These are phyloP conservation scores for Scedosporium dehoogii DNA, from an alignment of 2,329 filamentous ascomycete species.

Conservation along the genomic window DNA sequence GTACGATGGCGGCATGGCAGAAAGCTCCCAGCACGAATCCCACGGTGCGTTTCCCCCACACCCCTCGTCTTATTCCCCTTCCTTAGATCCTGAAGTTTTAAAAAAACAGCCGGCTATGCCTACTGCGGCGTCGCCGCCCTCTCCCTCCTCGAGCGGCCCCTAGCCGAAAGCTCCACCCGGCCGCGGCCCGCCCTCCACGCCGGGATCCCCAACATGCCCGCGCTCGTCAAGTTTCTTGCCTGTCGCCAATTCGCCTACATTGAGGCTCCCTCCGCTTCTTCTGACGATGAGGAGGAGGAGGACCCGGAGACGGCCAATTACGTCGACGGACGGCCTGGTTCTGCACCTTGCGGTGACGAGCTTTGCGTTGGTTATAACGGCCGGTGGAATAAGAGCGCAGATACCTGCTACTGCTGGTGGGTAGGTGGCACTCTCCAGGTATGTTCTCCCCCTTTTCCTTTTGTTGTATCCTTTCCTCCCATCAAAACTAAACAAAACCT, in stretches of 20 bases:
- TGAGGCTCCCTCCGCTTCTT: constrained; percentile 32
- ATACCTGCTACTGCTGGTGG: constrained; percentile 98
- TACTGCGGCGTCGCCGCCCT: constrained; percentile 80
- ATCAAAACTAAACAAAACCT: not conserved
- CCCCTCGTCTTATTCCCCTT: not conserved
- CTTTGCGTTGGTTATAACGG: constrained; percentile 74
- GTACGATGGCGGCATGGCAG: constrained; percentile 77
- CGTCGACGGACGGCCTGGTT: constrained; percentile 23
- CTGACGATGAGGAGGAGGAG: constrained; percentile 32
- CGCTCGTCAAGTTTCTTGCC: constrained; percentile 45
- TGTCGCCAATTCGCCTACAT: constrained; percentile 54
- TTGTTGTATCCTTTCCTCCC: constrained; percentile 19
- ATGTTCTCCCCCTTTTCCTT: constrained; percentile 18
- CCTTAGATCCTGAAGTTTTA: constrained; percentile 2
- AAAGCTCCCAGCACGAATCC: constrained; percentile 69
- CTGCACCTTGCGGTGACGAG: constrained; percentile 18
- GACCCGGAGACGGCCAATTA: constrained; percentile 16
- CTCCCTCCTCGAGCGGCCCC: constrained; percentile 59
- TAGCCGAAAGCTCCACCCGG: constrained; percentile 16
- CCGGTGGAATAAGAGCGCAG: constrained; percentile 78
- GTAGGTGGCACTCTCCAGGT: constrained; percentile 54
- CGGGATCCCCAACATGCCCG: constrained; percentile 22
- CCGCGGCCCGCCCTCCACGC: constrained; percentile 13
- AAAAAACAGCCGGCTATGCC: constrained; percentile 66
- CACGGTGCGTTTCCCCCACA: constrained; percentile 48